phyloP scores from a whole-genome alignment of 768 basidiomycete species.

The Tylopilus sp. region DNA sequence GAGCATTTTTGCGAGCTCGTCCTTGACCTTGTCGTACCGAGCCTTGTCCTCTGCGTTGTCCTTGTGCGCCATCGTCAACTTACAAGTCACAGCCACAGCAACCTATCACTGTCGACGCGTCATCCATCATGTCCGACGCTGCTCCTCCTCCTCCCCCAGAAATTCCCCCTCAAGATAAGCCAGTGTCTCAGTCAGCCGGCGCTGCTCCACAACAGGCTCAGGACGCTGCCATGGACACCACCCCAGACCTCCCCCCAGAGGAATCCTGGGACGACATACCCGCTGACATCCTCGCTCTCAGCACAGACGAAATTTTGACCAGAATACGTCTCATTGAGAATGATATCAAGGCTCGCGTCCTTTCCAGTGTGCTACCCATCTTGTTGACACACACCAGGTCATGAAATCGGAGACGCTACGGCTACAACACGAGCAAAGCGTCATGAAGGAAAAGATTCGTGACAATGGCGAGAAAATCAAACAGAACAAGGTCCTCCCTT shows the following conservation, averaged over 20 bases:
- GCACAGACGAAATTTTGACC: conserved; percentile 84
- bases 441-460: conserved; percentile 98
- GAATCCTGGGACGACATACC: conserved; percentile 93
- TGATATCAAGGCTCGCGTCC: conserved; percentile 76
- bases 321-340: conserved; percentile 93
- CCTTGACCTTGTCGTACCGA: conserved; percentile 68
- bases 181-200: conserved; percentile 37
- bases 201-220: conserved; percentile 30
- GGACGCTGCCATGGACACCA: conserved; percentile 62
- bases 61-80: conserved; percentile 34
- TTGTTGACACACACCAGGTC: too few relatives aligned
- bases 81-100: too few relatives aligned
- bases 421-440: conserved; percentile 88
- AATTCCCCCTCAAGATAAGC: conserved; percentile 43
- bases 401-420: conserved; percentile 94
- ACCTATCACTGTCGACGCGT: conserved; percentile 20
- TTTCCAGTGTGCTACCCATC: background rate
- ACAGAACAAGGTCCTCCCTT: conserved; percentile 98
- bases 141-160: conserved; percentile 49
- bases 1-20: conserved; percentile 70
- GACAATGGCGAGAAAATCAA: conserved; percentile 99
- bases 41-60: conserved; percentile 62
- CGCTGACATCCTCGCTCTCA: conserved; percentile 73
- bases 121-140: conserved; percentile 47
- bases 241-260: conserved; percentile 64